Base-by-base conservation (phyloP, 1,284 basidiomycete species). In the Fomitopsis pinicola region DNA sequence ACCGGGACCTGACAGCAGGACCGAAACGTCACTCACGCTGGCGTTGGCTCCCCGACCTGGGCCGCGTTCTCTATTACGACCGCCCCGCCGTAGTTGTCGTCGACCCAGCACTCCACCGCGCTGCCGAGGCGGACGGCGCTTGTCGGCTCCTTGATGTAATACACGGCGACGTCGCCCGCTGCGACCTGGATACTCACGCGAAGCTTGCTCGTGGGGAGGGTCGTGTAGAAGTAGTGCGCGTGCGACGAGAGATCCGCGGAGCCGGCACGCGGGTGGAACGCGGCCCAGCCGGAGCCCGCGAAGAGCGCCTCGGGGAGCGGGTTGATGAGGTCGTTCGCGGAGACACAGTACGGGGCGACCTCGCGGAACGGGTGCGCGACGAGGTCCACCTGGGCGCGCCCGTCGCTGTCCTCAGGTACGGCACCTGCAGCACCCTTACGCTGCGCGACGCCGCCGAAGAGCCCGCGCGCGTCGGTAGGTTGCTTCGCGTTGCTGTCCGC, bases 321-420 rank as follows among this genome's bases (percentile, higher is more conserved):
- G 77, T 97, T 97, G 72, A 97, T 92, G 48, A 98, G 80, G 73
- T 98, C 95, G 73, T 97, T 96, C 26, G 95, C 95, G 19, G 88
- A 89, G 0, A 92, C 94, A 75, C 96, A 98, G 78, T 83, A 94
- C 14, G 96, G 95, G 58, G 85, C 82, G 57, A 95, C 85, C 74
- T 97, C 95, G 69, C 92, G 84, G 73, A 91, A 95, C n/a, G 80
- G 74, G 2, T 81, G 73, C 9, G 68, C 69, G 57, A 69, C 80
- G 66, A 73, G 60, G 65, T 83, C 80, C 44, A 42, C 44, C 15
- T 68, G 67, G 7, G 64, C 67, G 33, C 64, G 64, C 1, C 57
- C 63, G 3, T 65, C 66, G 14, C 60, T 15, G 28, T 59, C 60
- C 46, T 68, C 63, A 8, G 66, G 66, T 0, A 64, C 69, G 17